phyloP scores from a whole-genome alignment of 306 rosid genomes.

The Quercus glauca region DNA sequence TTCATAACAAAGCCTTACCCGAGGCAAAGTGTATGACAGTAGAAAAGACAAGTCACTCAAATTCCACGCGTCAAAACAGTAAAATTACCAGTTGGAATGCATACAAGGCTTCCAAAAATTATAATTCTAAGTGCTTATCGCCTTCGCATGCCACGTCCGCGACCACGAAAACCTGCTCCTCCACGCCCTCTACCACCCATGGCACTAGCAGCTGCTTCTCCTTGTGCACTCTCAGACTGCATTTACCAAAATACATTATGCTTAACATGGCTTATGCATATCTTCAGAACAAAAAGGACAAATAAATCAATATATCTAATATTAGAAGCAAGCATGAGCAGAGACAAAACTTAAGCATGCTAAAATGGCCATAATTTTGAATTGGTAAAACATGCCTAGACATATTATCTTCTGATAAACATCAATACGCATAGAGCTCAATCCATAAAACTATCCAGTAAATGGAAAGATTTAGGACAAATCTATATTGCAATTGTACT shows the following conservation, averaged over 20 bases:
- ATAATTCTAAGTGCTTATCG: slow-evolving; percentile 27
- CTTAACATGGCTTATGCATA: not conserved
- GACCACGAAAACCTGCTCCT: slow-evolving; percentile 71
- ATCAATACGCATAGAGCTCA: too few relatives aligned
- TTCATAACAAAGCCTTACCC: not conserved
- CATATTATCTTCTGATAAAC: not conserved
- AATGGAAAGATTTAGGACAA: not conserved
- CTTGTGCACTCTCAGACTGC: slow-evolving; percentile 99
- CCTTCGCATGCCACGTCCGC: slow-evolving; percentile 95
- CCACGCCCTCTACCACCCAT: slow-evolving; percentile 99
- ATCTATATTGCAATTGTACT: not conserved
- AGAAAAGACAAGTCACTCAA: not conserved
- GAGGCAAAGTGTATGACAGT: not conserved
- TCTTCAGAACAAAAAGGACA: not conserved
- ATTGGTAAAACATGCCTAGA: not conserved
- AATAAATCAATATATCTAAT: not conserved
- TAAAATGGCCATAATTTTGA: not conserved
- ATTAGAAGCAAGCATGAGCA: not conserved
- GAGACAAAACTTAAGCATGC: not conserved
- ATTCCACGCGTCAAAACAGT: slow-evolving; percentile 6
- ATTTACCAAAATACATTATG: not conserved
- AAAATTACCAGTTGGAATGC: not conserved
- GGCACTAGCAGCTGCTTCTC: slow-evolving; percentile 98
- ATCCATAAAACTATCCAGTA: not conserved
- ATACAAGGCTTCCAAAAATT: not conserved